Percentiles rank a stretch among this genome's conserved stretches.
phyloP scores from a whole-genome alignment of 1,284 basidiomycete genomes.

The Moesziomyces aphidis region DNA sequence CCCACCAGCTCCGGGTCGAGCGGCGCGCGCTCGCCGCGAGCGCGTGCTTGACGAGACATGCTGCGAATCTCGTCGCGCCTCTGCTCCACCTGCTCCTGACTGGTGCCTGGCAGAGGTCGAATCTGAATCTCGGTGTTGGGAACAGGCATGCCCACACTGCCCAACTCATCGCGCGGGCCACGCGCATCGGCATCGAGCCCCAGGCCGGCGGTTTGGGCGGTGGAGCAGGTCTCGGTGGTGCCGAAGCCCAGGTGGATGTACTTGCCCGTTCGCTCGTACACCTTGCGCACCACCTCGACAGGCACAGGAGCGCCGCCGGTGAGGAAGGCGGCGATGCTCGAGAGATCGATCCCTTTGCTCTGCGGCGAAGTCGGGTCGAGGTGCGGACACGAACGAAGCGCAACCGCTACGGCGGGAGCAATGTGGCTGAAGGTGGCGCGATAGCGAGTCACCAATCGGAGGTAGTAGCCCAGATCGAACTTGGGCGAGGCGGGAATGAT shows the following conservation, averaged over 20 bases:
- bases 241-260: slow-evolving; percentile 65
- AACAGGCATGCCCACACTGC: slow-evolving; percentile 34
- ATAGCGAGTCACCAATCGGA: slow-evolving; percentile 63
- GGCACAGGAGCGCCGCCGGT: slow-evolving; percentile 69
- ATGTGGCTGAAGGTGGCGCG: slow-evolving; percentile 68
- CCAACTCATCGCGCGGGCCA: slow-evolving; percentile 40
- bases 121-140: slow-evolving; percentile 43
- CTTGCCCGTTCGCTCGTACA: slow-evolving; percentile 67
- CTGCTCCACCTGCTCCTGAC: slow-evolving; percentile 24
- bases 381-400: slow-evolving; percentile 66
- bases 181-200: slow-evolving; percentile 29
- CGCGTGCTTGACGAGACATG: slow-evolving; percentile 26
- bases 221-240: slow-evolving; percentile 52
- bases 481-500: slow-evolving; percentile 56
- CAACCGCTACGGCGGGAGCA: slow-evolving; percentile 69
- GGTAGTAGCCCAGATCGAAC: slow-evolving; percentile 68
- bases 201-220: slow-evolving; percentile 27
- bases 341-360: slow-evolving; percentile 62
- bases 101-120: slow-evolving; percentile 29
- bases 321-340: slow-evolving; percentile 64
- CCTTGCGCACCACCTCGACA: slow-evolving; percentile 64
- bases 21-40: slow-evolving; percentile 38
- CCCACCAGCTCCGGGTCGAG: slow-evolving; percentile 44
- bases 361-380: slow-evolving; percentile 25
- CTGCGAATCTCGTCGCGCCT: slow-evolving; percentile 29